Base-by-base conservation (phyloP, 164 flowering plant genomes). In the Sextonia rubra region DNA sequence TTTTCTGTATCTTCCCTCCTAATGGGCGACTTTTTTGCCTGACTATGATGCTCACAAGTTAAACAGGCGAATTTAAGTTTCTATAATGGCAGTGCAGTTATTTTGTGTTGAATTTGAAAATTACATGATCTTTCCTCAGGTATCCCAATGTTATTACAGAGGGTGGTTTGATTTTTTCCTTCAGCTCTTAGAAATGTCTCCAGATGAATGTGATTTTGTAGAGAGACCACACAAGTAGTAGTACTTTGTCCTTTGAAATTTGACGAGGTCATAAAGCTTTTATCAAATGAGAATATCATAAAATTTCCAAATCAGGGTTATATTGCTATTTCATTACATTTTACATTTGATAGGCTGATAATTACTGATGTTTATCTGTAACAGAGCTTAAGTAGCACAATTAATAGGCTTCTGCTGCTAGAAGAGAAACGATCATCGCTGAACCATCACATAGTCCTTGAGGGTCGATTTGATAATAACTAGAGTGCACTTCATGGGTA, bases 191-290 rank as follows among this genome's bases (percentile, higher is more conserved):
- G 67, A 64, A 64, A 30, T 29, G 27, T 22, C 32, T 22, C n/a
- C 37, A 27, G 67, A 64, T 64, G 17, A 30, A 27, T 29, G n/a
- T 64, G 44, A 29, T 64, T 64, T 20, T 64, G 67, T 64, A 64
- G 11, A 64, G 22, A 29, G n/a, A 27, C 37, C 67, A 64, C 18
- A 32, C 25, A 64, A 64, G 20, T 2, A 15, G n/a, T 3, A 5
- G 58, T 18, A 52, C 58, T 17, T 7, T 52, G 20, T 52, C 7
- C 58, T 12, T 5, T 52, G 17, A 20, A 52, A 52, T 52, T 20
- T 52, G n/a, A 4, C 58, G 14, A 20, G n/a, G 58, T 20, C 58
- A 52, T 52, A 52, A 18, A 52, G 4, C 17, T 15, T 52, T 5
- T 1, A 52, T 15, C n/a, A 20, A 52, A 17, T 4, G 17, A 8